Percentiles rank a stretch among this genome's conserved stretches.
Evolutionary conservation across 176 grass and related monocot species (phyloP).

Genomic region (Triticum aestivum): IWGSC_CS_RefSeq_v2.1 NC_057808.1:165199593-165200092

Average conservation of each 20-base stretch:
- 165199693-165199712: too few species aligned
- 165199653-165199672: too few species aligned
- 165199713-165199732: too few species aligned
- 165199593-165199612: too few species aligned
- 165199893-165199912: not conserved
- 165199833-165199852: not conserved
- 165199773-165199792: too few species aligned
- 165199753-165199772: too few species aligned
- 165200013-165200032: slow-evolving; percentile 4
- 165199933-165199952: not conserved
- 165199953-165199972: not conserved
- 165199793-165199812: not conserved
- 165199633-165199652: too few species aligned
- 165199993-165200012: not conserved
- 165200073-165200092: not conserved
- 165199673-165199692: too few species aligned
- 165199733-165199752: too few species aligned
- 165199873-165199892: slow-evolving; percentile 7
- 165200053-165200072: not conserved
- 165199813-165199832: too few species aligned
- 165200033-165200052: not conserved
- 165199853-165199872: not conserved
- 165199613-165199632: too few species aligned
- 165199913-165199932: not conserved
- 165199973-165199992: not conserved